phyloP scores from a whole-genome alignment of 2,329 filamentous ascomycete species.

The Colletotrichum shisoi region DNA sequence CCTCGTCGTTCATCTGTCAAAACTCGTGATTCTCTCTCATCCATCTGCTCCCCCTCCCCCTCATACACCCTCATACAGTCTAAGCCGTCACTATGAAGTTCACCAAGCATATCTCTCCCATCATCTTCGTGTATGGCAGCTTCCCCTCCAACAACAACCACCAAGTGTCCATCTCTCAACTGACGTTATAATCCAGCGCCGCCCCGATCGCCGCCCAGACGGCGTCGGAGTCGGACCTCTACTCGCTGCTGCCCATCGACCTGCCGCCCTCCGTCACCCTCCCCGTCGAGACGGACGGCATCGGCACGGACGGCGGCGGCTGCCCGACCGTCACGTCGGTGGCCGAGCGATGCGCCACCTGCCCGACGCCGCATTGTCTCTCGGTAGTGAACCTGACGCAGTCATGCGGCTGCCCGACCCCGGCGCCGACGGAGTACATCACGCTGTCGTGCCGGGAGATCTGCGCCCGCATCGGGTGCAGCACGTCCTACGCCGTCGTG shows the following conservation, averaged over 20 bases:
- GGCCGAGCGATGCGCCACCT: conserved; percentile 48
- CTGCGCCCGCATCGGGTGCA: conserved; percentile 46
- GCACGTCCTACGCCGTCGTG: conserved; percentile 40
- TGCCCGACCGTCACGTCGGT: conserved; percentile 51
- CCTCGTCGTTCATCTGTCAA: background rate
- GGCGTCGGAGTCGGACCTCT: conserved; percentile 6
- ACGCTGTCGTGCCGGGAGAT: conserved; percentile 45
- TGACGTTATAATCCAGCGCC: background rate
- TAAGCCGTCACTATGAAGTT: background rate
- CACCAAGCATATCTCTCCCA: background rate
- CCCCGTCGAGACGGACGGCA: background rate
- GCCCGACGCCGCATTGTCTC: conserved; percentile 46
- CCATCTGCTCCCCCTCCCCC: too few relatives aligned
- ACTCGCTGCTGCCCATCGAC: conserved; percentile 6
- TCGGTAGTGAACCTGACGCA: conserved; percentile 46
- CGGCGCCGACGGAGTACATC: conserved; percentile 45
- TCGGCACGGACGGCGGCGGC: background rate
- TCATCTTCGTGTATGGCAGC: conserved; percentile 1
- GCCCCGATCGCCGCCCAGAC: conserved; percentile 21
- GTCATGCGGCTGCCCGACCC: conserved; percentile 47
- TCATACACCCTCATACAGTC: background rate
- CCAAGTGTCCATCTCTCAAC: background rate
- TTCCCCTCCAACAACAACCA: background rate
- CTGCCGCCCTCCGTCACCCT: background rate
- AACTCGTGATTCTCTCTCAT: background rate